Evolutionary conservation across 192 early-diverging fungal species (phyloP).

Genomic region (Chytriomyces confervae): DNA sequence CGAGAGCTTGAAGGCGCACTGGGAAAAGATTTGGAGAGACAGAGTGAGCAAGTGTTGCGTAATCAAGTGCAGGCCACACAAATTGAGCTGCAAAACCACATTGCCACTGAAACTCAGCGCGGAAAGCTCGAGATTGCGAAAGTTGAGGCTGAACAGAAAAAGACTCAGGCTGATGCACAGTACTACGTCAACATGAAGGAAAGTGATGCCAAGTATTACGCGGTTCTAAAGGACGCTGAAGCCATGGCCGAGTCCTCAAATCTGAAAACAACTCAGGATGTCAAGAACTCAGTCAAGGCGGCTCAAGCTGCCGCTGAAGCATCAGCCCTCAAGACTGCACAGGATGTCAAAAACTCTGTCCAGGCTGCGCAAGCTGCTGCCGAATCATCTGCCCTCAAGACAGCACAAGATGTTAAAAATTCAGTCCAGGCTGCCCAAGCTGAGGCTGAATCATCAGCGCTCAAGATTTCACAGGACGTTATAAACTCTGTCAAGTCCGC

Average conservation of each 20-base stretch:
- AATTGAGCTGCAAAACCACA: slow-evolving; percentile 51
- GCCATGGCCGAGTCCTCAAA: background rate
- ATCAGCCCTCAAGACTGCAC: slow-evolving; percentile 42
- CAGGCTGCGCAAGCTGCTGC: background rate
- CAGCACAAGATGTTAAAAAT: background rate
- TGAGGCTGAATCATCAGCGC: background rate
- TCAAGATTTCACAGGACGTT: background rate
- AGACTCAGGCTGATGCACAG: slow-evolving; percentile 47
- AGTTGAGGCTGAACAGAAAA: slow-evolving; percentile 51
- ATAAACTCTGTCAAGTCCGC: slow-evolving; percentile 27
- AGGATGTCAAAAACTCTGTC: slow-evolving; percentile 56
- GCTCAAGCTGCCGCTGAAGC: slow-evolving; percentile 50
- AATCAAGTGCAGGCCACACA: slow-evolving; percentile 59
- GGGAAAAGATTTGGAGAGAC: slow-evolving; percentile 53
- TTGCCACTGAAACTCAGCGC: slow-evolving; percentile 51
- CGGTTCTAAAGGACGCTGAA: slow-evolving; percentile 15
- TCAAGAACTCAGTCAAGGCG: slow-evolving; percentile 40
- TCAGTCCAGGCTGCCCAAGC: slow-evolving; percentile 31
- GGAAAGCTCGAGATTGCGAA: slow-evolving; percentile 47
- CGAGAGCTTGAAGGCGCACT: slow-evolving; percentile 51
- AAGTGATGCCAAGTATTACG: slow-evolving; percentile 40
- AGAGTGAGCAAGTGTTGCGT: slow-evolving; percentile 49
- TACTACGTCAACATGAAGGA: slow-evolving; percentile 39
- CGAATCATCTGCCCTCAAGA: background rate
- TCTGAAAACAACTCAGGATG: too few species aligned